phyloP scores from a whole-genome alignment of 805 yeast species.

The Candida michaelii region DNA sequence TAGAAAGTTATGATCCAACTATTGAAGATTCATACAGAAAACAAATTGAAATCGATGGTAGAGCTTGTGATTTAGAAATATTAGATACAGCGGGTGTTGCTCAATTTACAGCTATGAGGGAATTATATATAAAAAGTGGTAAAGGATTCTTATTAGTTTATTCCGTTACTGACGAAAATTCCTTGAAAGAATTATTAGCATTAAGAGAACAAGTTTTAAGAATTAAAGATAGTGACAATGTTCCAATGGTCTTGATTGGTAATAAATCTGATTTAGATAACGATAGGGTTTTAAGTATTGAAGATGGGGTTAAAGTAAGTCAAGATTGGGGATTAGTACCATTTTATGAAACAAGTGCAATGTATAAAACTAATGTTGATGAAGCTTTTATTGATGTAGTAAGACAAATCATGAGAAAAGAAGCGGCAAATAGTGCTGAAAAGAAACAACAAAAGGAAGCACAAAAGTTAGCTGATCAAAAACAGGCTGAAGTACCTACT shows the following conservation, averaged over 20 bases:
- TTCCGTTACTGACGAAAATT: slow-evolving; percentile 59
- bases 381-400: slow-evolving; percentile 88
- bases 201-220: slow-evolving; percentile 81
- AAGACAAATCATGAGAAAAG: slow-evolving; percentile 83
- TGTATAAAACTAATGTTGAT: slow-evolving; percentile 83
- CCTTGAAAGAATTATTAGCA: slow-evolving; percentile 74
- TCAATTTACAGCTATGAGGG: slow-evolving; percentile 95
- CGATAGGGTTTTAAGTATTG: slow-evolving; percentile 73
- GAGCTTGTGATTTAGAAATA: slow-evolving; percentile 78
- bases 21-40: slow-evolving; percentile 94
- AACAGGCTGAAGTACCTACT: slow-evolving; percentile 8
- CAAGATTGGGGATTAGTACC: slow-evolving; percentile 88
- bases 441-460: slow-evolving; percentile 45
- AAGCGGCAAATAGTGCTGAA: slow-evolving; percentile 46
- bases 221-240: slow-evolving; percentile 72
- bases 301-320: slow-evolving; percentile 80
- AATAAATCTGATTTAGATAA: slow-evolving; percentile 83
- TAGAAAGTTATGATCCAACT: slow-evolving; percentile 94
- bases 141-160: slow-evolving; percentile 65
- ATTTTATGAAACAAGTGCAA: slow-evolving; percentile 92
- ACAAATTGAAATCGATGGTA: slow-evolving; percentile 83
- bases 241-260: slow-evolving; percentile 89
- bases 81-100: slow-evolving; percentile 69
- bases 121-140: slow-evolving; percentile 81
- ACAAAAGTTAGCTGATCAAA: slow-evolving; percentile 33